Conservation (phyloP, 2,329 filamentous ascomycete species). For the Mariannaea elegans region DNA sequence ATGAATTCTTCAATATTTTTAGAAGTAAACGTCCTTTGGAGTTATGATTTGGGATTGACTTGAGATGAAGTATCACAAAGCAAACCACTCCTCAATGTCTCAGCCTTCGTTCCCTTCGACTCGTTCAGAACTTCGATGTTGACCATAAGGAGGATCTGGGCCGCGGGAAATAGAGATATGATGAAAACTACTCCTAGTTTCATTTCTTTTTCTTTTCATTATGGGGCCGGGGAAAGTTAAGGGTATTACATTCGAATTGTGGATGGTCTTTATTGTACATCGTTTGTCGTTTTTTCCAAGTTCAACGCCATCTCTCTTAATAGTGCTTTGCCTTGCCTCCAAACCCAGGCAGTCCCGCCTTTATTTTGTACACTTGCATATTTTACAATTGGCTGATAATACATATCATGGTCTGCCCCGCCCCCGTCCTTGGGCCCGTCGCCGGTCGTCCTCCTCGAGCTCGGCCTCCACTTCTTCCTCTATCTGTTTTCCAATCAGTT, state of each 20-base stretch:
- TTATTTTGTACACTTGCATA: slow-evolving; percentile 32
- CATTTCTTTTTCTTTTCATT: no score
- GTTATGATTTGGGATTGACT: no score
- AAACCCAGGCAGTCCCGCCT: slow-evolving; percentile 7
- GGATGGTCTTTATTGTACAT: slow-evolving; percentile 24
- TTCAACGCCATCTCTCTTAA: slow-evolving; percentile 17
- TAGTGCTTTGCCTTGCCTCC: slow-evolving; percentile 1
- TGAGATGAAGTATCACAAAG: no score
- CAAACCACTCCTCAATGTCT: no score
- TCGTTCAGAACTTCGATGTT: no score
- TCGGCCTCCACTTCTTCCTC: slow-evolving; percentile 44
- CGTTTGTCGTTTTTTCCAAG: slow-evolving; percentile 11
- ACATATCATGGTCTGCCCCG: slow-evolving; percentile 15
- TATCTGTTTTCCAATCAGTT: slow-evolving; percentile 43
- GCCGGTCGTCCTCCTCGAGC: slow-evolving; percentile 28
- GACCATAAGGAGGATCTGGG: no score
- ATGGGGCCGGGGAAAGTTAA: no score
- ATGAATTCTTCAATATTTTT: no score
- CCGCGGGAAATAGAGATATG: no score
- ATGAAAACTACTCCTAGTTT: no score
- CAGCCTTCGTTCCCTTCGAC: no score
- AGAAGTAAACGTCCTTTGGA: no score
- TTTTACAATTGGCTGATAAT: slow-evolving; percentile 23
- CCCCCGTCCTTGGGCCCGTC: slow-evolving; percentile 16
- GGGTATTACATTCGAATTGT: not conserved